Evolutionary conservation across 2,329 filamentous ascomycete genomes (phyloP).

Genomic region (Exophiala phaeomuriformis): DNA sequence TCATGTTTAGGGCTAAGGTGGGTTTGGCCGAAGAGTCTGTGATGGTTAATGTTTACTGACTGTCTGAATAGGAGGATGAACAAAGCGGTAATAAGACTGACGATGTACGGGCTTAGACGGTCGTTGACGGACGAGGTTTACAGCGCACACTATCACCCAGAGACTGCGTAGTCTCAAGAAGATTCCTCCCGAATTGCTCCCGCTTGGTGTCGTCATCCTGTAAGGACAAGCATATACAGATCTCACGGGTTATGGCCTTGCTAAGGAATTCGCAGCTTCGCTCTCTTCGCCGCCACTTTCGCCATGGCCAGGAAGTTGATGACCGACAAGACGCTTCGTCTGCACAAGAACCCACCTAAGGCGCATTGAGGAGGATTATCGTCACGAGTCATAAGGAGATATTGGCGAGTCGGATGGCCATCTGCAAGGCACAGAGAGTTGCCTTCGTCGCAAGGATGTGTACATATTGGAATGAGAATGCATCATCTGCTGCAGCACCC

Average conservation of each 20-base stretch:
- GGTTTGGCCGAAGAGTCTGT: not conserved
- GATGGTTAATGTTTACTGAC: conserved; percentile 1
- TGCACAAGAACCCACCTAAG: conserved; percentile 49
- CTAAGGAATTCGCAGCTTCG: conserved; percentile 41
- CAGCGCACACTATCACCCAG: conserved; percentile 95
- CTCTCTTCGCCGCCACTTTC: conserved; percentile 73
- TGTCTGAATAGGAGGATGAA: conserved; percentile 51
- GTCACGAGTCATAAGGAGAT: not conserved
- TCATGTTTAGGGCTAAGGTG: conserved; percentile 25
- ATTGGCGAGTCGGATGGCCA: not conserved
- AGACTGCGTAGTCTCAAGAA: conserved; percentile 81
- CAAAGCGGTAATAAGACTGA: conserved; percentile 49
- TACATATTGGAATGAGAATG: conserved; percentile 30
- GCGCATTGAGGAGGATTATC: conserved; percentile 31
- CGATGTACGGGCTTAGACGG: not conserved
- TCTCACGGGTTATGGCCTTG: not conserved
- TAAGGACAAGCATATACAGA: conserved; percentile 45
- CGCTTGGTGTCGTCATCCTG: conserved; percentile 81
- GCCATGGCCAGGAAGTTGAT: conserved; percentile 73
- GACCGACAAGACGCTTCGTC: conserved; percentile 86
- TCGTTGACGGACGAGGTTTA: conserved; percentile 1
- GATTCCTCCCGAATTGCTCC: conserved; percentile 88
- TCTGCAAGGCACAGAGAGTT: conserved; percentile 28
- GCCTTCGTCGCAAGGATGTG: conserved; percentile 29
- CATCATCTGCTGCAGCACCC: not conserved